Evolutionary conservation across 1,284 basidiomycete genomes (phyloP), one percentile per base, ranked within the genome.

Genomic region (Sanghuangporus weigelae): DNA sequence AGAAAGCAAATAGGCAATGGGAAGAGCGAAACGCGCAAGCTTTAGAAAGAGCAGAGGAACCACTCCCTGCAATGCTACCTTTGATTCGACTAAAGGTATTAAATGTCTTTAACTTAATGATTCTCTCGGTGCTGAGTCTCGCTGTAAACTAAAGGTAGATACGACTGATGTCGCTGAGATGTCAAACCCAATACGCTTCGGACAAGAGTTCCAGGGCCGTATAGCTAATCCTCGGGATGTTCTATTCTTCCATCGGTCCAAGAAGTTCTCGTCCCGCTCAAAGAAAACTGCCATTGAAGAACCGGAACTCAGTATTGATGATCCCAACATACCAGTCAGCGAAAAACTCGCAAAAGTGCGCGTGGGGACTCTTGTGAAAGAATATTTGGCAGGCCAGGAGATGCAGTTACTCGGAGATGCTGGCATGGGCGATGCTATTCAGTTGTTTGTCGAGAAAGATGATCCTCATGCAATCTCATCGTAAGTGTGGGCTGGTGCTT

Each of bases 171-270:
- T 89, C 5, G 87, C 87, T 63, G 92, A 93, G 68, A 93, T 95
- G 78, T 93, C 91, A 55, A 99, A 99, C 74, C 93, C 96, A 12
- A 91, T 96, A 57, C 90, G 96, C 7, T 98, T 99, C 73, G 96
- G 97, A 0, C 95, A 97, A 74, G 94, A 97, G 73, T 98, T 97
- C 74, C 84, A 89, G 64, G 94, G 93, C 1, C 85, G 84, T 23
- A 85, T 99, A 14, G 97, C 96, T 10, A 99, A 99, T 72, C 96
- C 96, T 6, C 86, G 93, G 46, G 96, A 98, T 71, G 84, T 96
- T 35, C 84, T 99, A 36, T 83, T 94, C 54, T 98, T 98, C 76
- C 90, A 96, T 73, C 86, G 92, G 19, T 84, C 89, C 54, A 96
- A 92, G 74, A 90, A 89, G 71, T 70, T 77, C 31, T 77, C 81